Evolutionary conservation across 352 stramenopile species (phyloP).

Genomic region (Phytophthora chlamydospora): DNA sequence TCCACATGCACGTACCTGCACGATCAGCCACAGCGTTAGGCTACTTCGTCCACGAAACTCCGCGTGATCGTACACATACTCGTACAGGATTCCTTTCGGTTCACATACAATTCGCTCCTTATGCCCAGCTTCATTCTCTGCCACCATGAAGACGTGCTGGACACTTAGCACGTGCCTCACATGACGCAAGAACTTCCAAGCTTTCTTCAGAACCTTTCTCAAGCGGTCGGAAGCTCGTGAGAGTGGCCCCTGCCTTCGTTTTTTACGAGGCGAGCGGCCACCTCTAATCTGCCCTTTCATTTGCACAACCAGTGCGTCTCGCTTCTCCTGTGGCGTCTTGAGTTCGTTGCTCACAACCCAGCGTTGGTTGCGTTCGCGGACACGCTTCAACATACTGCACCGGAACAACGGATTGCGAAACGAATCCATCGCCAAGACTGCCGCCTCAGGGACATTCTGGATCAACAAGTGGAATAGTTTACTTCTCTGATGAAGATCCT

Average conservation of each 20-base stretch:
- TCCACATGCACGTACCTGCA: conserved; percentile 47
- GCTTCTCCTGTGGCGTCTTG: conserved; percentile 46
- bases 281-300: conserved; percentile 58
- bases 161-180: conserved; percentile 66
- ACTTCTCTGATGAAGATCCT: conserved; percentile 60
- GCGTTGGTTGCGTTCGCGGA: conserved; percentile 69
- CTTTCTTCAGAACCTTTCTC: conserved; percentile 47
- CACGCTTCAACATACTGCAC: conserved; percentile 53
- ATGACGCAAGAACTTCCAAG: conserved; percentile 54
- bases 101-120: conserved; percentile 76
- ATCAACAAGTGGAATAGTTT: conserved; percentile 84
- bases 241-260: conserved; percentile 27
- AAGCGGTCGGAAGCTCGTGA: conserved; percentile 35
- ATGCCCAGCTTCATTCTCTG: conserved; percentile 39
- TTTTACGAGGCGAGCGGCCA: conserved; percentile 29
- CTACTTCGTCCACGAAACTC: conserved; percentile 67
- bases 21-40: conserved; percentile 62
- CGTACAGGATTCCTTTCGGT: conserved; percentile 81
- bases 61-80: conserved; percentile 83
- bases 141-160: conserved; percentile 64
- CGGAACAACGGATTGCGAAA: conserved; percentile 77
- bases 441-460: conserved; percentile 61
- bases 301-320: conserved; percentile 49
- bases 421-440: conserved; percentile 71
- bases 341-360: conserved; percentile 66